Base-by-base conservation (phyloP, 2,329 filamentous ascomycete genomes). In the Penicillium hesseltinei region DNA sequence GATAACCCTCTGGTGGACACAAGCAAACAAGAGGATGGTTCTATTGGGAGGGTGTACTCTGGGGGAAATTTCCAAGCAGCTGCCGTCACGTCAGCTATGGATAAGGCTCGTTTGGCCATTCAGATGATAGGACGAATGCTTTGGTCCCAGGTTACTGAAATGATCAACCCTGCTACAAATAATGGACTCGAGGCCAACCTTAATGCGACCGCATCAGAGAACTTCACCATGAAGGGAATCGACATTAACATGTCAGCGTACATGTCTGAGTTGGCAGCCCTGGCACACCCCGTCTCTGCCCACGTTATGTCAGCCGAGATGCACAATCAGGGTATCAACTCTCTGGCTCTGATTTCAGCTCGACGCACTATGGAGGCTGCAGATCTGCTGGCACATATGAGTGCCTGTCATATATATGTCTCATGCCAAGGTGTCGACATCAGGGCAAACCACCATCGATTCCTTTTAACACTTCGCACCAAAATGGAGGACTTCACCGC, bases 31-130 rank as follows among this genome's bases (percentile, higher is more conserved):
- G 50, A 51, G 4, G 51, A 46, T 45, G 42, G 27, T 23, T 55
- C 56, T 5, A 44, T n/a, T n/a, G 70, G 67, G 5, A 69, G 75
- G 10, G 73, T 87, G 25, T 79, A 85, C 58, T 82, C 85, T 51
- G 86, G 87, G 2, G 86, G 84, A 25, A 90, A 90, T 66, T 90
- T 90, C 69, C 87, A 89, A 69, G 88, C 86, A 1, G 75, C 75
- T 7, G 75, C 80, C 2, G 74, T 89, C 29, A 88, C 87, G 0
- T 85, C 84, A 0, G 85, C 86, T 1, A 85, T 84, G 78, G 87
- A 88, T 61, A 88, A 88, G 71, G 75, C 76, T 0, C 78, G 82
- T 5, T 71, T 73, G 5, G 75, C 73, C 0, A 63, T 83, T 38
- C 82, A 85, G 62, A 80, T 79, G 66, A 69, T 87, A 3, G 85